Base-by-base conservation (phyloP, 31 red algal genomes). In the Odonthalia washingtoniensis region DNA sequence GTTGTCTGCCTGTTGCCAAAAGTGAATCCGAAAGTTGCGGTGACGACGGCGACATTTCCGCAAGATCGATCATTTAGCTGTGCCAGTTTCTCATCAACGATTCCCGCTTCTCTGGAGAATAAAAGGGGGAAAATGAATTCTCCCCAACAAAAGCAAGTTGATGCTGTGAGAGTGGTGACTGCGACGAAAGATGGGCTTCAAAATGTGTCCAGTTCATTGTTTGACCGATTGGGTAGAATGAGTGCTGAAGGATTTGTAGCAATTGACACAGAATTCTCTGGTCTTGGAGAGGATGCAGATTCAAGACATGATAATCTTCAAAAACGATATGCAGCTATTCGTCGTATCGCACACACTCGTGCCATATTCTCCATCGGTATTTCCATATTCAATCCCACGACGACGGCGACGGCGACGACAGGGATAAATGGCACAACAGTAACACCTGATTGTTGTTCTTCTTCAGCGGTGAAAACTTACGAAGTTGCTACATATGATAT, bases 261-360 rank as follows among this genome's bases (percentile, higher is more conserved):
- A 31, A 79, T 98, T 12, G 96, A 98, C 75, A 91, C 92, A 4
- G 96, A 98, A 81, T 98, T 98, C 83, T 95, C 96, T 28, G 96
- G 96, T 5, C 68, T 95, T 41, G 90, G 89, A 16, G 24, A 46
- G 39, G 87, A 90, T 60, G 52, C 87, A 24, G 72, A 65, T 40
- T 66, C 92, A 12, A 74, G 52, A 16, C 27, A 91, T 65, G 77
- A 88, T 30, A 66, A 83, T 45, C 34, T 95, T 33, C 73, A 66
- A n/a, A 60, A 40, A 38, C 90, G 93, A 5, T 98, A 98, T 45
- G 61, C 40, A 16, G 93, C 88, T 1, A 44, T 98, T 38, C 81
- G 87, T 45, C 84, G 77, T 62, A 53, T 95, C 32, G 89, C 93
- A 5, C 77, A 89, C 43, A 90, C 86, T 17, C 41, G 89, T 36